Evolutionary conservation across 306 rosid genomes (phyloP).

Genomic region (Dicorynia guianensis): DNA sequence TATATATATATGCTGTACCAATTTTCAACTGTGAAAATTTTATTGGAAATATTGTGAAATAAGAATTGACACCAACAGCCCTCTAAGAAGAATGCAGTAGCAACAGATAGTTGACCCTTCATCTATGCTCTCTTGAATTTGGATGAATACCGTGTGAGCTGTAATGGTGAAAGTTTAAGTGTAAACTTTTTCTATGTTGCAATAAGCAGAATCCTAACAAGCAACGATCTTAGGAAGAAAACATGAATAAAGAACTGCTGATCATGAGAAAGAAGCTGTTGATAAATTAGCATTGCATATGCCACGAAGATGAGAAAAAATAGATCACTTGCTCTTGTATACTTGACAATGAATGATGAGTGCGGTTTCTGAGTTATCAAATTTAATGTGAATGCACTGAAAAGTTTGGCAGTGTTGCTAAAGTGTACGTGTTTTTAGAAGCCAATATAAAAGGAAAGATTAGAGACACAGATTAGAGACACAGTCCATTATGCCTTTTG

Average conservation of each 20-base stretch:
- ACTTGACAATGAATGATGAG: slow-evolving; percentile 8
- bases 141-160: not conserved
- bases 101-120: slow-evolving; percentile 6
- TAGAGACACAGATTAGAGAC: too few relatives aligned
- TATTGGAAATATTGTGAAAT: not conserved
- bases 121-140: not conserved
- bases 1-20: too few relatives aligned
- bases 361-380: not conserved
- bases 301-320: not conserved
- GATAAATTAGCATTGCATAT: not conserved
- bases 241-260: too few relatives aligned
- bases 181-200: not conserved
- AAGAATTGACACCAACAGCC: slow-evolving; percentile 28
- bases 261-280: too few relatives aligned
- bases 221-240: too few relatives aligned
- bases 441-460: not conserved
- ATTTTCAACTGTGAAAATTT: too few relatives aligned
- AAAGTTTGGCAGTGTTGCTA: not conserved
- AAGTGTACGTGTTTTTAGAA: not conserved
- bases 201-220: not conserved
- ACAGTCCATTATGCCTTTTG: too few relatives aligned
- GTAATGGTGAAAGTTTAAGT: not conserved
- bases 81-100: slow-evolving; percentile 12
- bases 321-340: slow-evolving; percentile 1
- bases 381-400: not conserved